Conservation (phyloP, 306 rosid genomes). For the Cucumis cinereus region DNA sequence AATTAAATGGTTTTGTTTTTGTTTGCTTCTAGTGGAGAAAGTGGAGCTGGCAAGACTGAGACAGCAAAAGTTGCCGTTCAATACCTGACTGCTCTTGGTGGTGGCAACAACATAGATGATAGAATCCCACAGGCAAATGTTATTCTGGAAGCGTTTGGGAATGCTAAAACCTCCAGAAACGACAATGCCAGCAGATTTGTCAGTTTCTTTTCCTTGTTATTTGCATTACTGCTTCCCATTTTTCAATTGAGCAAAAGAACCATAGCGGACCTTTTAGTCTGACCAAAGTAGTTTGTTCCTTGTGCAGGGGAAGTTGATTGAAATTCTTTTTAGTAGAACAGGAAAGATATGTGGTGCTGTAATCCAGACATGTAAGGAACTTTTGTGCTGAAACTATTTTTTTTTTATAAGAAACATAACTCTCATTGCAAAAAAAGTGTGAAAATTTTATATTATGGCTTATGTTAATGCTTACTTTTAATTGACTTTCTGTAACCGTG, state of each 20-base stretch:
- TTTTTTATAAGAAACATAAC: too few relatives aligned
- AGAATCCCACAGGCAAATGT: conserved; percentile 56
- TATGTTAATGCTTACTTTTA: conserved; percentile 12
- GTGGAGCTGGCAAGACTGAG: conserved; percentile 95
- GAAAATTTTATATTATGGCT: conserved; percentile 7
- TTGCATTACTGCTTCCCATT: not conserved
- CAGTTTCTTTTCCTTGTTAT: conserved; percentile 28
- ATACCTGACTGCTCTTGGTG: conserved; percentile 71
- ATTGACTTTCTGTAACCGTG: conserved; percentile 31
- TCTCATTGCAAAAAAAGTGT: not conserved
- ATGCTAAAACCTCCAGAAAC: conserved; percentile 80
- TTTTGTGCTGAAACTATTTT: conserved; percentile 10
- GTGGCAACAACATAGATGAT: conserved; percentile 54
- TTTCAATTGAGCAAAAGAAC: not conserved
- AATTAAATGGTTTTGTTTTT: not conserved
- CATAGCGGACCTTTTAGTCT: conserved; percentile 5
- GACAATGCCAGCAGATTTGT: conserved; percentile 92
- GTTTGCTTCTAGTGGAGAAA: conserved; percentile 69
- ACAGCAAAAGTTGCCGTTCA: conserved; percentile 83
- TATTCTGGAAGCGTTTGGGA: conserved; percentile 90
- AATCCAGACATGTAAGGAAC: conserved; percentile 77
- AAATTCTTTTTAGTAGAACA: conserved; percentile 55
- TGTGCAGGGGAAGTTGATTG: conserved; percentile 83
- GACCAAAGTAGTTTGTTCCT: conserved; percentile 14
- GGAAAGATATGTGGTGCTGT: conserved; percentile 78